These are phyloP conservation scores for Straminergon stramineum DNA, from an alignment of 225 moss, liverwort and hornwort species.

Conservation along the genomic window DNA sequence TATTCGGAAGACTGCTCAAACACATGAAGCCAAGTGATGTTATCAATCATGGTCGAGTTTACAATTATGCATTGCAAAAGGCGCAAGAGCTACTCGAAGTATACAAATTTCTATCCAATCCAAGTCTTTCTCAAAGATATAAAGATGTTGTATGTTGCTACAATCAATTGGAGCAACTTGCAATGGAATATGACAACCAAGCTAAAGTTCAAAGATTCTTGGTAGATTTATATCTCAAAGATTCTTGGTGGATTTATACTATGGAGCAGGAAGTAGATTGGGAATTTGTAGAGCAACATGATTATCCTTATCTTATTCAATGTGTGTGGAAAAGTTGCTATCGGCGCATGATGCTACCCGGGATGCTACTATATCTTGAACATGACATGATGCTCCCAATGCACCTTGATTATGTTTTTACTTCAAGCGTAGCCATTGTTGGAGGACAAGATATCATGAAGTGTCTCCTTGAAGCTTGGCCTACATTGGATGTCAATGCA, in stretches of 20 bases:
- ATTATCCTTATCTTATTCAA: background rate
- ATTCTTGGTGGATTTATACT: too few species aligned
- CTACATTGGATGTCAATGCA: background rate
- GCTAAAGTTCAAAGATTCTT: background rate
- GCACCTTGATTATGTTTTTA: background rate
- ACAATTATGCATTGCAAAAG: background rate
- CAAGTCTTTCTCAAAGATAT: background rate
- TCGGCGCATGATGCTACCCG: too few species aligned
- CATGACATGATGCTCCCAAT: too few species aligned
- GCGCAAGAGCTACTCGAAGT: rapidly evolving
- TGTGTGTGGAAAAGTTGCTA: too few species aligned
- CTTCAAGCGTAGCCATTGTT: background rate
- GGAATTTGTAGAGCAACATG: background rate
- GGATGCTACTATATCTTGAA: too few species aligned
- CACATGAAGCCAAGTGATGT: background rate
- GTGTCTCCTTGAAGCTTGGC: background rate
- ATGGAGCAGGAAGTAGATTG: too few species aligned
- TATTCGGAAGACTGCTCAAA: background rate
- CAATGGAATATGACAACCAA: background rate
- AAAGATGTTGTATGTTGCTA: background rate
- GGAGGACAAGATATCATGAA: background rate
- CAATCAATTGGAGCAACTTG: rapidly evolving
- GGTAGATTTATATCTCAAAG: background rate
- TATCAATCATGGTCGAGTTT: background rate
- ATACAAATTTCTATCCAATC: background rate